Evolutionary conservation across 352 stramenopile genomes (phyloP), one percentile per base, ranked within the genome.

Genomic region (Globisporangium parvum): DNA sequence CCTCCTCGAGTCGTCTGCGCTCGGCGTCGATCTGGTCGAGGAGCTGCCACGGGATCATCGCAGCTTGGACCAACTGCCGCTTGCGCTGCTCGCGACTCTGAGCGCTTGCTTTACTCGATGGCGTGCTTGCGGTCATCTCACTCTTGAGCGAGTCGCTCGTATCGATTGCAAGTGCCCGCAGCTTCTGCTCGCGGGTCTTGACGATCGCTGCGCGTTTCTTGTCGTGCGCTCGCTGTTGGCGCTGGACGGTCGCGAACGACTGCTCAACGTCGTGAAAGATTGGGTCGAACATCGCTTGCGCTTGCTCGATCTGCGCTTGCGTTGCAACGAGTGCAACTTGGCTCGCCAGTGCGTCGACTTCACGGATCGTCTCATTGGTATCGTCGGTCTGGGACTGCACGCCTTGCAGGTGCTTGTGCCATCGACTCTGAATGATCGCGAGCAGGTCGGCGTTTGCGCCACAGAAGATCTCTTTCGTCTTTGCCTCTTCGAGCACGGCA

Each of bases 21-120:
- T 90, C 77, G 6, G 67, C 69, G 2, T 69, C 65, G 12, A 92
- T 26, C 26, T 89, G 68, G 31, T 93, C 82, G 0, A 93, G 62
- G 5, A 93, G 57, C 47, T 85, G 63, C 80, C 82, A 91, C 26
- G 82, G 80, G 26, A 91, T 73, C 51, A 80, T 75, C 10, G 76
- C 78, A 33, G 67, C 69, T 53, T 78, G 57, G 1, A 74, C 39
- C 2, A 71, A 45, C 28, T 69, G 53, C 18, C 59, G 63, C 41
- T 69, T 75, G 44, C 54, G 67, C 37, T 80, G 68, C 28, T 71
- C 62, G 20, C 59, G 57, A 51, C 41, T 65, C 15, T 49, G 26
- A 4, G 21, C 42, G 10, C 1, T 26, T 24, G 39, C 33, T 12
- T 31, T 31, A 21, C 21, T 37, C 8, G 42, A 11, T 15, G 20